Evolutionary conservation across 805 yeast genomes (phyloP).

Genomic region (Zygotorulaspora florentina): DNA sequence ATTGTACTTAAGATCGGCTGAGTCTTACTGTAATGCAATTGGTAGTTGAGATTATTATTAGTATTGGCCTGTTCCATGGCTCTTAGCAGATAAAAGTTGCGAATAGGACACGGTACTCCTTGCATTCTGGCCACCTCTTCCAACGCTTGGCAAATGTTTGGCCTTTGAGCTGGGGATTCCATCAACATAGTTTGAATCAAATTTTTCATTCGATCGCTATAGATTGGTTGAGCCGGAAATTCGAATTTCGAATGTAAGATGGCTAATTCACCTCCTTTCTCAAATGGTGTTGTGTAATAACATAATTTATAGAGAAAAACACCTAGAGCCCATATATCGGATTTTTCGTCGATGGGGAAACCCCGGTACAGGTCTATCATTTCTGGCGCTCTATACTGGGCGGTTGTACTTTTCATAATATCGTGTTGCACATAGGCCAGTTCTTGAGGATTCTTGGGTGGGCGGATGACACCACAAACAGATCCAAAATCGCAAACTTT

Average conservation of each 20-base stretch:
- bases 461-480: slow-evolving; percentile 59
- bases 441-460: slow-evolving; percentile 61
- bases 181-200: slow-evolving; percentile 57
- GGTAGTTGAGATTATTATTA: slow-evolving; percentile 3
- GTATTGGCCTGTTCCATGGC: slow-evolving; percentile 17
- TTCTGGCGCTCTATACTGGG: slow-evolving; percentile 82
- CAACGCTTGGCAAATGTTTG: slow-evolving; percentile 65
- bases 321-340: slow-evolving; percentile 85
- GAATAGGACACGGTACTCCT: slow-evolving; percentile 43
- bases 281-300: slow-evolving; percentile 81
- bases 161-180: slow-evolving; percentile 67
- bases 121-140: slow-evolving; percentile 65
- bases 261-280: slow-evolving; percentile 56
- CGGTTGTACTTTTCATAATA: slow-evolving; percentile 74
- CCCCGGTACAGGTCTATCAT: slow-evolving; percentile 71
- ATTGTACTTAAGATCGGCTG: slow-evolving; percentile 5
- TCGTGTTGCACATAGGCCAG: slow-evolving; percentile 58
- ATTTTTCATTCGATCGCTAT: slow-evolving; percentile 59
- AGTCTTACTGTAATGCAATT: slow-evolving; percentile 9
- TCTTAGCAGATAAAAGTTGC: slow-evolving; percentile 36
- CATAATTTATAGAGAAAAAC: slow-evolving; percentile 72
- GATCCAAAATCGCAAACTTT: slow-evolving; percentile 84
- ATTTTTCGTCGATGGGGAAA: slow-evolving; percentile 71
- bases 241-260: slow-evolving; percentile 54
- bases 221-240: slow-evolving; percentile 52